Evolutionary conservation across 2,329 filamentous ascomycete genomes (phyloP), one percentile per base, ranked within the genome.

Genomic region (Zymoseptoria passerinii): DNA sequence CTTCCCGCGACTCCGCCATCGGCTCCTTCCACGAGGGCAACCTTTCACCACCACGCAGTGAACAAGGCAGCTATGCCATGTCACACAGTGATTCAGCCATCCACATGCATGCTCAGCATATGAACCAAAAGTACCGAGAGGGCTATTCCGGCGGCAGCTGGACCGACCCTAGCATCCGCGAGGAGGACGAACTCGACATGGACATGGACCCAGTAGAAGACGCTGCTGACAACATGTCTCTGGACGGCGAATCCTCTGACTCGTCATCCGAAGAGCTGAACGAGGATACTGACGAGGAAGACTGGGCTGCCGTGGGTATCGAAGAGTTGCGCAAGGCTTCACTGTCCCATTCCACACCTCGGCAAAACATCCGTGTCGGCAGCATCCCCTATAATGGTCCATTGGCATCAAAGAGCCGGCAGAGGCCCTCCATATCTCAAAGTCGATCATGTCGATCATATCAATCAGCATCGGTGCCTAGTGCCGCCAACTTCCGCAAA

Each of bases 221-320:
- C 67, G 91, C 95, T 73, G 92, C 89, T 40, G 92, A 97, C 75
- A 92, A 92, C 74, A 97, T 97, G 92, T 96, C 92, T 61, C 81
- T 90, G 53, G 88, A 89, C 68, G 81, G 88, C 69, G 69, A 90
- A 87, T 29, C 77, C 77, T 68, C 63, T 13, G 55, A 56, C 28
- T 53, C 59, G 35, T 65, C 65, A 18, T 65, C 65, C 16, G 58
- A 57, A 48, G 65, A 65, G 9, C 55, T 65, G 28, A 74, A 77
- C 63, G 90, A 96, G 70, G 83, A 89, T 60, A 97, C 94, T 23
- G 94, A 97, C 71, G 90, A 96, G 71, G 92, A 97, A 74, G 92
- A 97, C 75, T 96, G 92, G 92, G 90, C 89, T 52, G 85, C 88
- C 55, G 88, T 96, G 62, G 92, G 91, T 56, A 90, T 92, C 28